A percentile compares a stretch with the other conserved stretches of the same genome.
phyloP scores from a whole-genome alignment of 192 early-diverging fungal genomes.

The Haplosporangium gracile region DNA sequence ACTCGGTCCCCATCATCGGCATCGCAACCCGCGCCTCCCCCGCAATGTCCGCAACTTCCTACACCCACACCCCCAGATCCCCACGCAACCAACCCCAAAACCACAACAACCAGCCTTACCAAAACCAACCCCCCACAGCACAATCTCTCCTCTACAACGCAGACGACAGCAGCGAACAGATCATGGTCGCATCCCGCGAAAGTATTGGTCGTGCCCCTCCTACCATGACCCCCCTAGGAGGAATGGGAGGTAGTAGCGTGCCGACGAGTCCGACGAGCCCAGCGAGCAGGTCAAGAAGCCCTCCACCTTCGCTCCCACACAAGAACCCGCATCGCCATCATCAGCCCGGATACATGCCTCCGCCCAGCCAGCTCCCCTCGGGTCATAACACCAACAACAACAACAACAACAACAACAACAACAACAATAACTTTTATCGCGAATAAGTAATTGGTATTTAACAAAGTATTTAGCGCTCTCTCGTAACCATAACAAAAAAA shows the following conservation, averaged over 20 bases:
- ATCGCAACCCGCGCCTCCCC: slow-evolving; percentile 26
- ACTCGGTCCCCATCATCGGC: slow-evolving; percentile 31
- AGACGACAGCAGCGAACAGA: slow-evolving; percentile 30
- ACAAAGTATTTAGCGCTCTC: neutral
- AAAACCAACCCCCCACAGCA: neutral
- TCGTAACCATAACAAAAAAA: neutral
- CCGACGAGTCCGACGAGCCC: slow-evolving; percentile 4
- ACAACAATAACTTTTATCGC: neutral
- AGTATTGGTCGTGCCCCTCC: neutral
- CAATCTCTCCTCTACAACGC: slow-evolving; percentile 4
- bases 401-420: neutral
- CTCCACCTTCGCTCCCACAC: slow-evolving; percentile 29
- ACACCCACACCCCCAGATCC: neutral
- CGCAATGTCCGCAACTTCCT: neutral
- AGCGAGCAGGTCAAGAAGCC: slow-evolving; percentile 21
- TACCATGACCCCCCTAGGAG: neutral
- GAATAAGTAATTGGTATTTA: neutral
- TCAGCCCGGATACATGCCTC: slow-evolving; percentile 22
- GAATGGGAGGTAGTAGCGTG: too few relatives aligned
- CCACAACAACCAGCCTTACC: slow-evolving; percentile 16
- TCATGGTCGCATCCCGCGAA: slow-evolving; percentile 18
- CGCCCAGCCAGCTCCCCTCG: slow-evolving; percentile 13
- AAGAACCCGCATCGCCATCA: slow-evolving; percentile 29
- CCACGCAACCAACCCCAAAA: slow-evolving; percentile 15
- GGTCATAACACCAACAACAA: neutral